Evolutionary conservation across 164 flowering plant genomes (phyloP).

Genomic region (Sedum album): DNA sequence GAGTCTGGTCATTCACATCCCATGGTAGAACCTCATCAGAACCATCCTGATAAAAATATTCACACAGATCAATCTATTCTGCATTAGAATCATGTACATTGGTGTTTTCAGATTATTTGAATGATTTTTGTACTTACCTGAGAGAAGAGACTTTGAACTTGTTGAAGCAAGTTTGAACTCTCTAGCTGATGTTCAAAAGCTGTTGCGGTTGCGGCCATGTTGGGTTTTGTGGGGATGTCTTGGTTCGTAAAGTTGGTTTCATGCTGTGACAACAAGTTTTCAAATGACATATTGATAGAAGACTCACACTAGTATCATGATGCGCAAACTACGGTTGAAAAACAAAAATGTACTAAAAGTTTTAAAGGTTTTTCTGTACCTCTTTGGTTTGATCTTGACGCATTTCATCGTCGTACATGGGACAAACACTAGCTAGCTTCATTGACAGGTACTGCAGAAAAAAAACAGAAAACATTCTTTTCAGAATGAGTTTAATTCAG

Average conservation of each 20-base stretch:
- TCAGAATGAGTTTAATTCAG: not conserved
- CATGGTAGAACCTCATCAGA: not conserved
- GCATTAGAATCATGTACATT: no score
- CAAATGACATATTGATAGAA: not conserved
- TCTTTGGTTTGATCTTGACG: not conserved
- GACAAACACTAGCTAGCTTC: not conserved
- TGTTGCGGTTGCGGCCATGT: not conserved
- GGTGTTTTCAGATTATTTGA: not conserved
- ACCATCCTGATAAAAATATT: not conserved
- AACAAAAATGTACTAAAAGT: not conserved
- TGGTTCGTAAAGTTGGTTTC: not conserved
- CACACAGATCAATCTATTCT: no score
- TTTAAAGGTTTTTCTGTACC: not conserved
- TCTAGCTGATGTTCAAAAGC: not conserved
- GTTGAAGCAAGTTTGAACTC: not conserved
- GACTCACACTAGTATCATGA: not conserved
- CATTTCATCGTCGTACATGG: not conserved
- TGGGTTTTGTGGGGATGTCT: not conserved
- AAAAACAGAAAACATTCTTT: not conserved
- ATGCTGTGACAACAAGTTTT: not conserved
- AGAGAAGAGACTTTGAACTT: not conserved
- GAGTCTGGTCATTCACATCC: not conserved
- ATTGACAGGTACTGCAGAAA: constrained; percentile 2
- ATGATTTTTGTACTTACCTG: not conserved
- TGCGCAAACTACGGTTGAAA: not conserved